A percentile compares a stretch with the other conserved stretches of the same genome.
These are phyloP conservation scores for Corylus heterophylla DNA, from an alignment of 306 rosid species.

Conservation along the genomic window DNA sequence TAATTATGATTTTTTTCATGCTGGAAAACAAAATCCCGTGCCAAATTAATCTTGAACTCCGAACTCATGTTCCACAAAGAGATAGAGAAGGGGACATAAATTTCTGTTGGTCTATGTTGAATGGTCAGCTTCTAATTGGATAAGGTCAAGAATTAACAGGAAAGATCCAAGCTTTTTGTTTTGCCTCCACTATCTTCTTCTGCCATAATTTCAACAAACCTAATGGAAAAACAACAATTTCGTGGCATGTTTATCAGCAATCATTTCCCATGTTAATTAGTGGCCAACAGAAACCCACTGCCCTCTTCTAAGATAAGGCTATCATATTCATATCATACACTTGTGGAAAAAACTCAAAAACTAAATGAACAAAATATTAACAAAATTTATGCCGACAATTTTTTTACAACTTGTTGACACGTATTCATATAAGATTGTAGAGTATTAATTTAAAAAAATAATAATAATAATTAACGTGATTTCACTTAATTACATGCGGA, in stretches of 20 bases:
- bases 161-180: not conserved
- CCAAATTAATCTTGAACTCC: not conserved
- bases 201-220: not conserved
- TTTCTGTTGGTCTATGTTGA: not conserved
- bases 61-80: not conserved
- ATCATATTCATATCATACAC: not conserved
- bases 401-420: too few relatives aligned
- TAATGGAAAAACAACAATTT: not conserved
- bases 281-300: not conserved
- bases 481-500: too few relatives aligned
- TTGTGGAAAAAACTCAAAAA: too few relatives aligned
- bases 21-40: not conserved
- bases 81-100: not conserved
- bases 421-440: too few relatives aligned
- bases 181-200: not conserved
- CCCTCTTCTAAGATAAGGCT: not conserved
- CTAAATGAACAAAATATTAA: not conserved
- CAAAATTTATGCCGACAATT: too few relatives aligned
- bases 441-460: too few relatives aligned
- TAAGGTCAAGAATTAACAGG: not conserved
- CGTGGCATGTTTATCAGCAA: not conserved
- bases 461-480: too few relatives aligned
- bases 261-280: not conserved
- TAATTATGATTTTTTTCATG: not conserved
- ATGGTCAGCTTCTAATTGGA: not conserved